Evolutionary conservation across 352 stramenopile genomes (phyloP).

Genomic region (Phytophthora nicotianae): DNA sequence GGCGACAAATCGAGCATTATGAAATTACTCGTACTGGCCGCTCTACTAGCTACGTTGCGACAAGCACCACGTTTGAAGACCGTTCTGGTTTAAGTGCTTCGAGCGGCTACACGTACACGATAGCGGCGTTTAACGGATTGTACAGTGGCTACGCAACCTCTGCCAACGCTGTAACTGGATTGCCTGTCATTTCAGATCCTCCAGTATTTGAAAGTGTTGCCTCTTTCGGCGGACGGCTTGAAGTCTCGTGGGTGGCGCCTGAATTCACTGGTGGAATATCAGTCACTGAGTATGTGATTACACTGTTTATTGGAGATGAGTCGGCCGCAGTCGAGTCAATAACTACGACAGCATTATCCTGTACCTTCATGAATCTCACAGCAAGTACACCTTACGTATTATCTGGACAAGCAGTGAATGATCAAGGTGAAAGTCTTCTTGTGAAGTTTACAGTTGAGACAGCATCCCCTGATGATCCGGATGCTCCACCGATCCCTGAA

Average conservation of each 20-base stretch:
- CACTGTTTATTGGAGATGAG: conserved; percentile 3
- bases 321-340: conserved; percentile 12
- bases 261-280: conserved; percentile 51
- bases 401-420: conserved; percentile 24
- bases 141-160: conserved; percentile 18
- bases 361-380: conserved; percentile 25
- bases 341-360: background rate
- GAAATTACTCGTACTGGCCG: conserved; percentile 38
- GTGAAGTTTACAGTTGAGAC: conserved; percentile 23
- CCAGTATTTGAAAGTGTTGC: conserved; percentile 22
- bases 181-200: conserved; percentile 34
- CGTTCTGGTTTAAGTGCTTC: conserved; percentile 30
- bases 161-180: conserved; percentile 19
- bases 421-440: conserved; percentile 24
- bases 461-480: conserved; percentile 24
- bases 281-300: conserved; percentile 36
- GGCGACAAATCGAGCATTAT: conserved; percentile 46
- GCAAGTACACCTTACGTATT: conserved; percentile 37
- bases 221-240: conserved; percentile 49
- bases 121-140: conserved; percentile 56
- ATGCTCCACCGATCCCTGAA: conserved; percentile 19
- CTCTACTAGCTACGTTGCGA: conserved; percentile 13
- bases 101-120: conserved; percentile 43
- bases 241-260: conserved; percentile 43
- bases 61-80: conserved; percentile 38